A percentile compares a stretch with the other conserved stretches of the same genome.
Evolutionary conservation across 805 yeast species (phyloP).

Genomic region (Grigorovia transvaalensis): DNA sequence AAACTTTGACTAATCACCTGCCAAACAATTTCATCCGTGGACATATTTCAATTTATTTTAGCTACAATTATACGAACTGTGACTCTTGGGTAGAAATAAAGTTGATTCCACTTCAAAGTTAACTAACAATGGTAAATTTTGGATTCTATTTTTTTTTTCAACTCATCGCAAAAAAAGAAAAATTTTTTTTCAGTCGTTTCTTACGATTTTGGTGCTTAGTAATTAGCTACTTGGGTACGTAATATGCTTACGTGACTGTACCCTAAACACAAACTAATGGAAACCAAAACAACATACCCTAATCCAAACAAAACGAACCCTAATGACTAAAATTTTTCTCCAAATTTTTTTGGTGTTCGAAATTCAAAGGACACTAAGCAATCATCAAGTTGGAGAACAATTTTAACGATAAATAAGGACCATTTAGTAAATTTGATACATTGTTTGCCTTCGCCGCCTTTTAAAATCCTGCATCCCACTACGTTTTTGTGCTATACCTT

Average conservation of each 20-base stretch:
- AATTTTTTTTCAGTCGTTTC: conserved; percentile 3
- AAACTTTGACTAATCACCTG: conserved; percentile 91
- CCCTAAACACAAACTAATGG: too few species aligned
- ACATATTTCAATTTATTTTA: conserved; percentile 22
- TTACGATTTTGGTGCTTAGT: not conserved
- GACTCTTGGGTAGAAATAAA: too few species aligned
- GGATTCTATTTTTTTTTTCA: not conserved
- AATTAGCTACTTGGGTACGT: too few species aligned
- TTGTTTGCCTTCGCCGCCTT: too few species aligned
- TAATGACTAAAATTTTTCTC: not conserved
- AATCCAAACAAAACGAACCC: not conserved
- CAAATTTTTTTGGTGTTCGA: too few species aligned
- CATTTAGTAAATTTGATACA: not conserved
- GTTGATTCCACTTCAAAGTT: too few species aligned
- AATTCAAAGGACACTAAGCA: not conserved
- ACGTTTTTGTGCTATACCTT: not conserved
- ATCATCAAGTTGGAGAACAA: too few species aligned
- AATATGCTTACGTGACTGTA: too few species aligned
- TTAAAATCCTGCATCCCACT: too few species aligned
- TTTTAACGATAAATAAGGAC: not conserved
- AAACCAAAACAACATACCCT: not conserved
- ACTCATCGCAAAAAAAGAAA: conserved; percentile 4
- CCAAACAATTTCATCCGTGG: conserved; percentile 83
- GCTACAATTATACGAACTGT: too few species aligned
- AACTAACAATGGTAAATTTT: too few species aligned